Evolutionary conservation across 495 filamentous ascomycete species (phyloP).

Genomic region (Penicillium manginii): DNA sequence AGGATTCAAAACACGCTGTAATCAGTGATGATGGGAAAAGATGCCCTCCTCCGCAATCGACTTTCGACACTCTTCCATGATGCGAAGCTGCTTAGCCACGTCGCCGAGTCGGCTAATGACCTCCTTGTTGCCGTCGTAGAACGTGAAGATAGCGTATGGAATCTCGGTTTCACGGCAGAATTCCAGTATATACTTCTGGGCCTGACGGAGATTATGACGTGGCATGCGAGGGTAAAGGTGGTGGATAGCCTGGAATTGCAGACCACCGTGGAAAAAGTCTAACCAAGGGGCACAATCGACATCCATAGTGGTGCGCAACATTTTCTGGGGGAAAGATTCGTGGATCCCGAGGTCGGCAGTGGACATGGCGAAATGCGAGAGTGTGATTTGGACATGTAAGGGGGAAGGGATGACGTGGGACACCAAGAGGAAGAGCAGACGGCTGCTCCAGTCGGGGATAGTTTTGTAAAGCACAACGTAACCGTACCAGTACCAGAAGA

Average conservation of each 20-base stretch:
- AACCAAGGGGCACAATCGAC: conserved; percentile 95
- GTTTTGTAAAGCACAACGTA: conserved; percentile 79
- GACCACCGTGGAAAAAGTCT: conserved; percentile 93
- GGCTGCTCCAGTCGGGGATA: conserved; percentile 70
- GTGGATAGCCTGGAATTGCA: conserved; percentile 97
- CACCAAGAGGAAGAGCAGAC: conserved; percentile 78
- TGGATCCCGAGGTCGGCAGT: conserved; percentile 84
- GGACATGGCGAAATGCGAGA: conserved; percentile 97
- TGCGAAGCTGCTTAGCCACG: conserved; percentile 82
- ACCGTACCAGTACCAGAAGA: conserved; percentile 96
- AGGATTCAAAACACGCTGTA: not conserved
- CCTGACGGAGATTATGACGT: conserved; percentile 83
- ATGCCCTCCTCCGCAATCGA: conserved; percentile 50
- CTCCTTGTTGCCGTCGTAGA: conserved; percentile 87
- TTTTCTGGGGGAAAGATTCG: conserved; percentile 94
- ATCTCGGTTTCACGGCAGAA: conserved; percentile 92
- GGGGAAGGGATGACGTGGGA: conserved; percentile 87
- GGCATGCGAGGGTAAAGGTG: conserved; percentile 95
- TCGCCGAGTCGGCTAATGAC: conserved; percentile 85
- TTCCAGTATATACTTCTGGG: conserved; percentile 81
- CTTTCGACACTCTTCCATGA: conserved; percentile 85
- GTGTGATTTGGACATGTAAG: conserved; percentile 92
- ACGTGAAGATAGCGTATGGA: conserved; percentile 92
- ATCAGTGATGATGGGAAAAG: conserved; percentile 35
- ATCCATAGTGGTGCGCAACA: conserved; percentile 98